phyloP scores from a whole-genome alignment of 495 filamentous ascomycete species.

The Diplogelasinospora grovesii region DNA sequence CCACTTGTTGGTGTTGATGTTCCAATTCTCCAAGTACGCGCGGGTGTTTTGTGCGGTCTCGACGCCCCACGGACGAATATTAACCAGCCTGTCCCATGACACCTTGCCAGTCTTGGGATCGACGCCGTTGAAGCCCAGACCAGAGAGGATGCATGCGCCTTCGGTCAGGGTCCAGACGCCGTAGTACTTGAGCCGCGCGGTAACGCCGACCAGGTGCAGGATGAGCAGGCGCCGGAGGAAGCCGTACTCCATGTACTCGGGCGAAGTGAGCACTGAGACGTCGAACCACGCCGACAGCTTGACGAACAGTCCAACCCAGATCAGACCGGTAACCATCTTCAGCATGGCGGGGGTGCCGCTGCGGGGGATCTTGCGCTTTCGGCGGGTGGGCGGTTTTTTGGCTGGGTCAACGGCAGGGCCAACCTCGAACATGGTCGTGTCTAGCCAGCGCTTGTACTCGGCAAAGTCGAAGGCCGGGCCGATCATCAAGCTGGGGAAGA shows the following conservation, averaged over 20 bases:
- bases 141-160: slow-evolving; percentile 88
- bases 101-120: slow-evolving; percentile 75
- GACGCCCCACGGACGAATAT: slow-evolving; percentile 74
- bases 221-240: slow-evolving; percentile 67
- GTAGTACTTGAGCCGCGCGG: slow-evolving; percentile 84
- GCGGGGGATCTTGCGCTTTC: slow-evolving; percentile 90
- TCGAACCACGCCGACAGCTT: slow-evolving; percentile 63
- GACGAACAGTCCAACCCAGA: slow-evolving; percentile 76
- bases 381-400: slow-evolving; percentile 75
- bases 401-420: slow-evolving; percentile 69
- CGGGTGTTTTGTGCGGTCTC: slow-evolving; percentile 87
- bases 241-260: slow-evolving; percentile 56
- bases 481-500: slow-evolving; percentile 83
- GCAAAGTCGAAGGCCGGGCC: slow-evolving; percentile 92
- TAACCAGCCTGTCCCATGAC: slow-evolving; percentile 82
- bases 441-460: slow-evolving; percentile 88
- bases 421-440: slow-evolving; percentile 88
- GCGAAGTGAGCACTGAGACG: slow-evolving; percentile 48
- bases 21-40: slow-evolving; percentile 86
- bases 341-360: slow-evolving; percentile 78
- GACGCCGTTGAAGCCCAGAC: slow-evolving; percentile 89
- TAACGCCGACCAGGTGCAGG: slow-evolving; percentile 75
- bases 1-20: slow-evolving; percentile 98
- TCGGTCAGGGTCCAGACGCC: slow-evolving; percentile 92
- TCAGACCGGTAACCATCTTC: slow-evolving; percentile 64